phyloP scores from a whole-genome alignment of 169 alveolate genomes.

The Cryptosporidium sp. region DNA sequence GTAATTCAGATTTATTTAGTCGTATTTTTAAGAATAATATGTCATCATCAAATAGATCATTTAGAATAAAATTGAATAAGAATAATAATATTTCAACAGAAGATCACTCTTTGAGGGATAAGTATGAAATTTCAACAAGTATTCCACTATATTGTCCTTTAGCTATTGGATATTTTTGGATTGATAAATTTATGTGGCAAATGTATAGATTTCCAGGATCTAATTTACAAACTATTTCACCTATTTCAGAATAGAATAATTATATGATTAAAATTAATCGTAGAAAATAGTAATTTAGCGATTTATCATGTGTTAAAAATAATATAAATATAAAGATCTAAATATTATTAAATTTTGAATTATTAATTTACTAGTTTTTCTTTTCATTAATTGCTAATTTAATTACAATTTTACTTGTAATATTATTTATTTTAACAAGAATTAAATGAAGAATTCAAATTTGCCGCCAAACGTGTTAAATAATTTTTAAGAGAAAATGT shows the following conservation, averaged over 20 bases:
- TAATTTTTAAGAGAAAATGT: background rate
- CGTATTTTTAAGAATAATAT: background rate
- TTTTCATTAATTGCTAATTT: no score
- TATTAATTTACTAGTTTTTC: no score
- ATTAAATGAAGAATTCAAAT: background rate
- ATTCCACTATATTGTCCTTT: constrained; percentile 57
- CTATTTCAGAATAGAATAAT: constrained; percentile 10
- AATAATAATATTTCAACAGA: background rate
- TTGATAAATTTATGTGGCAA: constrained; percentile 70
- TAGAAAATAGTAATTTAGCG: background rate
- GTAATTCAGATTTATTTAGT: background rate
- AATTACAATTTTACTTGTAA: no score
- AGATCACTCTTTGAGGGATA: background rate
- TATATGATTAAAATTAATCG: background rate
- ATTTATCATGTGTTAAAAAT: no score
- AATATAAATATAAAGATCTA: background rate
- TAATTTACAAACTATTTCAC: constrained; percentile 22
- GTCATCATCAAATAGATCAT: background rate
- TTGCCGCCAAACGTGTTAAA: background rate
- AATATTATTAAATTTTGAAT: no score
- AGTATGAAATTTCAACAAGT: background rate
- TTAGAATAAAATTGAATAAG: constrained; percentile 8
- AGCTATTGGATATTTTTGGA: constrained; percentile 58
- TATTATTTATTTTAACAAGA: no score
- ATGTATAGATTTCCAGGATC: constrained; percentile 70